Evolutionary conservation across 768 basidiomycete genomes (phyloP).

Genomic region (Serendipita vermifera): DNA sequence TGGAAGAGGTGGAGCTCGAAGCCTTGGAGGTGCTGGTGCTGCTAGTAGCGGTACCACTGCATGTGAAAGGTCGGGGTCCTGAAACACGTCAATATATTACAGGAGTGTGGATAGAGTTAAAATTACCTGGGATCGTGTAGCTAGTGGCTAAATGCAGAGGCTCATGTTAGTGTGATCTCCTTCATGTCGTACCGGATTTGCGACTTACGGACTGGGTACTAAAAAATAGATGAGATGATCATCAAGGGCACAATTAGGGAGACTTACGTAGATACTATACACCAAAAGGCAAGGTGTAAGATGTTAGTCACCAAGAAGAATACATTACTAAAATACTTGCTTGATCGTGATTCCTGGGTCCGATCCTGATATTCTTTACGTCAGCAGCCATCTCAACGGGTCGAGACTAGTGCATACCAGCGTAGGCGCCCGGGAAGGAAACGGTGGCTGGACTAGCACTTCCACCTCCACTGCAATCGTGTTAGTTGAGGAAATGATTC

Average conservation of each 20-base stretch:
- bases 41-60: conserved; percentile 16
- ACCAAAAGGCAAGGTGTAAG: neutral
- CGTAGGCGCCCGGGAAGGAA: neutral
- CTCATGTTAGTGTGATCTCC: no score
- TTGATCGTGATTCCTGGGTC: conserved; percentile 28
- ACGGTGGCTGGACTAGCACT: neutral
- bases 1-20: neutral
- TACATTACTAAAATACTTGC: neutral
- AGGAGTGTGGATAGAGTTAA: no score
- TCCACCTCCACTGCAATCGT: neutral
- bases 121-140: conserved; percentile 11
- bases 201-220: neutral
- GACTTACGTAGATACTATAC: neutral
- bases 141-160: no score
- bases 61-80: conserved; percentile 22
- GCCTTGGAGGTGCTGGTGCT: no score
- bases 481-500: neutral
- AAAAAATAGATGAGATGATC: neutral
- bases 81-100: no score
- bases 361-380: no score
- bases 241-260: neutral
- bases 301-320: neutral
- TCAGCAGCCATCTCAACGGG: neutral
- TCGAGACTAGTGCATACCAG: neutral
- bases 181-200: no score